phyloP scores from a whole-genome alignment of 1,284 basidiomycete species.

The Kwoniella shivajii region DNA sequence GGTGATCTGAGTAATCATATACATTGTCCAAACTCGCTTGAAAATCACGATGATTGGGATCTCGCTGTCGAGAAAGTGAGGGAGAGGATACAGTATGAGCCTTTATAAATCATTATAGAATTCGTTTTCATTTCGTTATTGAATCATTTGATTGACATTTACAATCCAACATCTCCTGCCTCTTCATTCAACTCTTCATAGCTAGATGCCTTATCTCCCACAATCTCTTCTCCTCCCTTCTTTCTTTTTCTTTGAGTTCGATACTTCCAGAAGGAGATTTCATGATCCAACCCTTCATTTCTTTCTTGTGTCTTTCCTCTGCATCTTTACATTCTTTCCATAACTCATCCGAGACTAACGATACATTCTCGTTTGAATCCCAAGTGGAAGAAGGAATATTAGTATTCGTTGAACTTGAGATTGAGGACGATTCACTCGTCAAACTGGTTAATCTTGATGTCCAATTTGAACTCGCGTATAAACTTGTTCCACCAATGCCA shows the following conservation, averaged over 20 bases:
- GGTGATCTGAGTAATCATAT: too few relatives aligned
- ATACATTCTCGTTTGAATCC: constrained; percentile 25
- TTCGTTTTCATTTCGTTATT: too few relatives aligned
- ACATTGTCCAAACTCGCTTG: too few relatives aligned
- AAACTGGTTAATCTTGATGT: constrained; percentile 21
- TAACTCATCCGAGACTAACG: constrained; percentile 62
- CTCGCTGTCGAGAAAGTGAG: too few relatives aligned
- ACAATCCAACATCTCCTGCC: too few relatives aligned
- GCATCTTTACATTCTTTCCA: constrained; percentile 70
- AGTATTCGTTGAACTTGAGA: not conserved
- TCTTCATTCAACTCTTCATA: constrained; percentile 22
- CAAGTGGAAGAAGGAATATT: constrained; percentile 43
- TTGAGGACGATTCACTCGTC: constrained; percentile 49
- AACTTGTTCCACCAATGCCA: constrained; percentile 16
- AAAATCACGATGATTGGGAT: too few relatives aligned
- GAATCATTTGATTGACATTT: too few relatives aligned
- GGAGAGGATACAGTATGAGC: too few relatives aligned
- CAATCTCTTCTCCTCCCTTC: constrained; percentile 47
- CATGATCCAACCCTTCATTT: constrained; percentile 74
- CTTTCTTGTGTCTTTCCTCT: constrained; percentile 73
- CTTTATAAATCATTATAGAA: too few relatives aligned
- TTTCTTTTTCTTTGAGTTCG: constrained; percentile 36
- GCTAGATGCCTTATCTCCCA: constrained; percentile 53
- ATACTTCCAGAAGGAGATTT: constrained; percentile 8
- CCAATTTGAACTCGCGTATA: not conserved